Conservation (phyloP, 164 flowering plant genomes). For the Dillenia suffruticosa region DNA sequence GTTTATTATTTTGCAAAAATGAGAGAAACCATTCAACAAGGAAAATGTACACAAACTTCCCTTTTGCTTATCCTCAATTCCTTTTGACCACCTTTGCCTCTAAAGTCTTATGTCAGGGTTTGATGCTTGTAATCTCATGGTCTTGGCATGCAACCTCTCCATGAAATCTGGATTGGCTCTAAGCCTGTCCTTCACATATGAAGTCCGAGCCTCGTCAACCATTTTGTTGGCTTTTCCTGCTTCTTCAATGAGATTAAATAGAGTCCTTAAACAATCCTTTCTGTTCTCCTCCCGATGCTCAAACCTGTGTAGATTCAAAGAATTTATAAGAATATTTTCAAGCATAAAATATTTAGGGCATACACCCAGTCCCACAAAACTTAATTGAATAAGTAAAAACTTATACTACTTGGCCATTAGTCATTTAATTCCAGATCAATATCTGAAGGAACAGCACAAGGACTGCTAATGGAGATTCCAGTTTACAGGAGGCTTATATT, state of each 20-base stretch:
- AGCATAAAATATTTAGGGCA: not conserved
- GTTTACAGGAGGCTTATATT: no score
- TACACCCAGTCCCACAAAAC: not conserved
- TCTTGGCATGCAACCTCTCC: constrained; percentile 72
- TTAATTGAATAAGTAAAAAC: not conserved
- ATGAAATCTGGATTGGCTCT: constrained; percentile 79
- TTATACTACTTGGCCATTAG: no score
- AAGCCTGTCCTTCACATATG: constrained; percentile 73
- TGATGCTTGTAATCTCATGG: constrained; percentile 23
- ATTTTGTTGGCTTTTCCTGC: constrained; percentile 76
- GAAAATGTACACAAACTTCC: no score
- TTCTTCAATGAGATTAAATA: constrained; percentile 73
- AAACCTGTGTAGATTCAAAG: constrained; percentile 42
- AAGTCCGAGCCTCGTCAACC: constrained; percentile 64
- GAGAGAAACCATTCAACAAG: no score
- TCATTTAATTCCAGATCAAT: no score
- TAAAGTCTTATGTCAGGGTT: not conserved
- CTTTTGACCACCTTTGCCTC: no score
- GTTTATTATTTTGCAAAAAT: no score
- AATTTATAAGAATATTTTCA: not conserved
- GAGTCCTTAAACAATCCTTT: constrained; percentile 91
- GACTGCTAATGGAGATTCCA: no score
- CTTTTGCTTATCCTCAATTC: no score
- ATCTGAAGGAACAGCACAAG: no score
- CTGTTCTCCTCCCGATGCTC: constrained; percentile 96